Evolutionary conservation across 2,329 filamentous ascomycete genomes (phyloP).

Genomic region (Neonectria punicea): DNA sequence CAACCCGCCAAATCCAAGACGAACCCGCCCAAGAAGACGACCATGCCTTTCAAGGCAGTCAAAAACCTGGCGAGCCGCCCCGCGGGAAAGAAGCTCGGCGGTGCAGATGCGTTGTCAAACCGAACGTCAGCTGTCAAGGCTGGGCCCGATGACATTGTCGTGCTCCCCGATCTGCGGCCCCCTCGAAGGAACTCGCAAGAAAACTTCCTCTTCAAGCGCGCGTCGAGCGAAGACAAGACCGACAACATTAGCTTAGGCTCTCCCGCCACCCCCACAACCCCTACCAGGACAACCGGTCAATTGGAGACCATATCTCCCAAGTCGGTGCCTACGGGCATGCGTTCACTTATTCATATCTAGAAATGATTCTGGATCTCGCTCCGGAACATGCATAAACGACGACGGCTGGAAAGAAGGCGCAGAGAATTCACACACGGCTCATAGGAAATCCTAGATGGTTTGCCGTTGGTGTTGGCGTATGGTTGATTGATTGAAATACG

Average conservation of each 20-base stretch:
- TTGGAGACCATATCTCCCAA: conserved; percentile 56
- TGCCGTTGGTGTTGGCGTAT: conserved; percentile 26
- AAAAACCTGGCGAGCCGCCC: conserved; percentile 33
- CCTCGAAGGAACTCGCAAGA: conserved; percentile 29
- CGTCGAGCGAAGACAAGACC: conserved; percentile 23
- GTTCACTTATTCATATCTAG: conserved; percentile 48
- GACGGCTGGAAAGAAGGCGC: conserved; percentile 7
- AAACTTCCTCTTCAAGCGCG: conserved; percentile 29
- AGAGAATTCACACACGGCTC: conserved; percentile 5
- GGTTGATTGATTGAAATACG: conserved; percentile 24
- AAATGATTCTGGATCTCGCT: conserved; percentile 8
- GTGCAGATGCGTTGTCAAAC: conserved; percentile 11
- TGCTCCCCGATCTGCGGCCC: conserved; percentile 42
- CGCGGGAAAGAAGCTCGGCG: conserved; percentile 34
- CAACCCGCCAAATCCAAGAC: conserved; percentile 48
- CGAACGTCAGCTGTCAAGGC: conserved; percentile 3
- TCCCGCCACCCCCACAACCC: conserved; percentile 40
- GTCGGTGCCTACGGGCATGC: conserved; percentile 54
- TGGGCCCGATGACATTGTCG: conserved; percentile 2
- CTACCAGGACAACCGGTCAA: conserved; percentile 31
- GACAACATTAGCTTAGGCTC: conserved; percentile 14
- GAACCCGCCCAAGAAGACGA: conserved; percentile 54
- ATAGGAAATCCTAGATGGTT: conserved; percentile 27
- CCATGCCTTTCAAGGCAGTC: conserved; percentile 49
- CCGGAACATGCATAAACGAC: background rate